Conservation (phyloP, 352 stramenopile species). For the Pythium phragmitis region DNA sequence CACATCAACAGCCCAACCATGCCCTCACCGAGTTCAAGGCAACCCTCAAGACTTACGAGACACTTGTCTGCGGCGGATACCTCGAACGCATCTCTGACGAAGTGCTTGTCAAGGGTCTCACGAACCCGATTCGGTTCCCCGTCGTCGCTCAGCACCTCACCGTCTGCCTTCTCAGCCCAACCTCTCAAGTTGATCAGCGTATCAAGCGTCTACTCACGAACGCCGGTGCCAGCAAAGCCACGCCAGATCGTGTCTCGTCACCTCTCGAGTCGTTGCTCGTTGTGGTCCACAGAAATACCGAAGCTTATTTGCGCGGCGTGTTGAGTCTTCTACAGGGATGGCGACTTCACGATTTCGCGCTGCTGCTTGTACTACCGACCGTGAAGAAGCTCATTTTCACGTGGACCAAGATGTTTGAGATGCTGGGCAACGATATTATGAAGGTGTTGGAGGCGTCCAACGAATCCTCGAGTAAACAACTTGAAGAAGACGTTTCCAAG, state of each 20-base stretch:
- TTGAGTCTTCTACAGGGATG: slow-evolving; percentile 69
- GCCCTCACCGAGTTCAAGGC: slow-evolving; percentile 29
- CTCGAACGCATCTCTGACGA: slow-evolving; percentile 64
- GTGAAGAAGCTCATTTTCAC: slow-evolving; percentile 75
- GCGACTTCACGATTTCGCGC: slow-evolving; percentile 59
- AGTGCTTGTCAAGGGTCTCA: slow-evolving; percentile 70
- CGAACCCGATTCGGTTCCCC: slow-evolving; percentile 74
- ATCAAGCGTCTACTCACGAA: slow-evolving; percentile 73
- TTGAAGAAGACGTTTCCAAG: slow-evolving; percentile 22
- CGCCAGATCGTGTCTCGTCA: slow-evolving; percentile 42
- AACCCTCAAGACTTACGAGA: slow-evolving; percentile 52
- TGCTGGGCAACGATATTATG: slow-evolving; percentile 40
- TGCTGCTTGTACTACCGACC: slow-evolving; percentile 50
- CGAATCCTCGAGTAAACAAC: slow-evolving; percentile 27
- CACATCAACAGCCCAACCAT: slow-evolving; percentile 28
- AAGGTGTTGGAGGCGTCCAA: slow-evolving; percentile 24
- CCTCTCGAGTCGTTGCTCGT: slow-evolving; percentile 66
- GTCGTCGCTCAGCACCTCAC: slow-evolving; percentile 81
- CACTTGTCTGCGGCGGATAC: slow-evolving; percentile 44
- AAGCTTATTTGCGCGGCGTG: slow-evolving; percentile 70
- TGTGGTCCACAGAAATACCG: slow-evolving; percentile 63
- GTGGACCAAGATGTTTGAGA: slow-evolving; percentile 72
- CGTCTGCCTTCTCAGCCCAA: slow-evolving; percentile 73
- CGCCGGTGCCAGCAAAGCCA: slow-evolving; percentile 48
- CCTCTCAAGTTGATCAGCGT: slow-evolving; percentile 44